Base-by-base conservation (phyloP, 1,284 basidiomycete species). In the Cerioporus squamosus region DNA sequence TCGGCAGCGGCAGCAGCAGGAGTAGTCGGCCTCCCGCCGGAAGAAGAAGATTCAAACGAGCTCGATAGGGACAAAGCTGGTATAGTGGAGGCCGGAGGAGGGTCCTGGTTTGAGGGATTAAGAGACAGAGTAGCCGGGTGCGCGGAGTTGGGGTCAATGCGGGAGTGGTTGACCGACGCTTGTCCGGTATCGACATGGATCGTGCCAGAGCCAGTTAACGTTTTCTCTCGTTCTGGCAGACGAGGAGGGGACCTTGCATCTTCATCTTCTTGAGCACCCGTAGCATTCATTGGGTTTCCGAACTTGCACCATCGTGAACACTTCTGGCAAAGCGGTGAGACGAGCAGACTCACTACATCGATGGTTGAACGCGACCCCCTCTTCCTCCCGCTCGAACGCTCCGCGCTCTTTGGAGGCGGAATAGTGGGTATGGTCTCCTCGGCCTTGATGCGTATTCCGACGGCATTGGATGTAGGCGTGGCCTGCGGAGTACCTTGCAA, bases 291-390 rank as follows among this genome's bases (percentile, higher is more conserved):
- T 10, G 62, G 62, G 22, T 63, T 55, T 43, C 62, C 62, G 17
- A 63, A 63, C 62, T 63, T 18, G 18, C 5, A 18, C 6, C 10
- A 15, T 3, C 15, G 17, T 48, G 10, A 39, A 24, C 8, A 17
- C 31, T 9, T 3, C 12, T 18, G 26, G 23, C 7, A 10, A 10
- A 1, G 20, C 9, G n/a, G 12, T 24, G 9, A 18, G 17, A 3
- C 7, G 14, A 33, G 10, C n/a, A 36, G 8, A 52, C 62, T 54
- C 31, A 61, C 62, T 49, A 63, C 62, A 42, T 63, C 48, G 42
- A 63, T 63, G 1, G 59, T 63, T 23, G 59, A 58, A 18, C 62
- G 62, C 24, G 53, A 50, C 3, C 59, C 54, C 40, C 56, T 20
- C 22, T 44, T n/a, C 39, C 47, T 59, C 24, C 54, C 48, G 6